Evolutionary conservation across 1,284 basidiomycete species (phyloP), one percentile per base, ranked within the genome.

Genomic region (Moniliophthora roreri): DNA sequence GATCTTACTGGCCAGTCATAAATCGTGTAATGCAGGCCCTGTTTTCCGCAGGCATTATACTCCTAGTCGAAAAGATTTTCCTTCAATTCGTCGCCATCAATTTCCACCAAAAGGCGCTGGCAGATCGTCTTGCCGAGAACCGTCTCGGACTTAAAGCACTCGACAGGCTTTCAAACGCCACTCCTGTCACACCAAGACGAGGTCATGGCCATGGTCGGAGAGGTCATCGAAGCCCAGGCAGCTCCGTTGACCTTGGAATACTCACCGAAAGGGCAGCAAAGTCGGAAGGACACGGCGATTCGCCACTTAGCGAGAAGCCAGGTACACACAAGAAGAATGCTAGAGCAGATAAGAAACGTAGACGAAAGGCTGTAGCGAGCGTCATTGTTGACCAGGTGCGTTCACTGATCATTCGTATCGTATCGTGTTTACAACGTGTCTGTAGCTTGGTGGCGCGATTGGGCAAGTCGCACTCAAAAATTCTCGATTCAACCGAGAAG

Each of bases 61-160:
- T 91, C 7, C 76, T 90, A 4, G 76, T 72, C 8, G 88, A 91
- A 64, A 91, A 91, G 62, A 66, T 87, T 38, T 84, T 87, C 64
- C 67, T 91, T 26, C 85, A 82, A 60, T 84, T 85, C 58, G 80
- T 89, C 40, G 87, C 87, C n/a, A 89, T 89, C 69, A 85, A 81
- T 60, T 90, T 90, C 64, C 88, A 90, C 65, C 75, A 82, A 58
- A 85, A 80, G 58, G 87, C 88, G 5, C 77, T 90, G 24, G 82
- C 86, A 18, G 88, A 90, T 51, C 82, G 87, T 45, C 69, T 90
- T 18, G 72, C 75, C 3, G 87, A 89, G 65, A 90, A 90, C 60
- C 77, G 78, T 24, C 69, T 86, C 34, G 88, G 83, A 13, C 72
- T 90, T 26, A 82, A 79, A 60, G 86, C 84, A 1, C 74, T 90